Base-by-base conservation (phyloP, 2,329 filamentous ascomycete genomes). In the Neonectria coccinea region DNA sequence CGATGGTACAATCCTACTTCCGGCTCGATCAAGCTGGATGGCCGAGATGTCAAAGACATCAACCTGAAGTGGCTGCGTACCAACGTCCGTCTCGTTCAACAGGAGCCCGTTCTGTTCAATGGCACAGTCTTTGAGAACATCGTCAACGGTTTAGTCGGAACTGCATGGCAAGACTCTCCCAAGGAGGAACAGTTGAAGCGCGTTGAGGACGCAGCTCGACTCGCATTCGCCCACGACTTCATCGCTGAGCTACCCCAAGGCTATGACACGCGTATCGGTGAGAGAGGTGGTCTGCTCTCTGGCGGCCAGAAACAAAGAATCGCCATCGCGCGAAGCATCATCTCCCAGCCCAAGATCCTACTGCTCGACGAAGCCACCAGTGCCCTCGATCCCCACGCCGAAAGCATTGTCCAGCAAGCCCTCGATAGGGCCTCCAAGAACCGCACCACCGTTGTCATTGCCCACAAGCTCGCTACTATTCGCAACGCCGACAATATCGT, bases 321-420 rank as follows among this genome's bases (percentile, higher is more conserved):
- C 31, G 85, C 88, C 1, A 91, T 91, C 61, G 79, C 79, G 6
- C 75, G 80, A 18, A 78, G 77, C 53, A 78, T 82, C 53, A 74
- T 82, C 25, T 76, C 75, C 3, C 70, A 79, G 41, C 79, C 80
- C 0, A 78, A 77, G 45, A 86, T 91, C 29, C 79, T 91, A 0
- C 83, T 91, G n/a, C 77, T 91, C 2, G 89, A 91, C 66, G 89
- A 91, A 75, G 89, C 89, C 1, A 91, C 89, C 0, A 87, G 84
- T 51, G 86, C 88, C 2, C 72, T 82, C 25, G 79, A 81, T 54
- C 74, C 77, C 1, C 76, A 80, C 12, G 76, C 80, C 2, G 80
- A 83, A 47, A 75, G 79, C 1, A 79, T 85, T 16, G 86, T 89
- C 0, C 86, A 88, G 66, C 76, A 80, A 22, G 85, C 86, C 0